Base-by-base conservation (phyloP, 768 basidiomycete species). In the Boletus pseudopeckii region DNA sequence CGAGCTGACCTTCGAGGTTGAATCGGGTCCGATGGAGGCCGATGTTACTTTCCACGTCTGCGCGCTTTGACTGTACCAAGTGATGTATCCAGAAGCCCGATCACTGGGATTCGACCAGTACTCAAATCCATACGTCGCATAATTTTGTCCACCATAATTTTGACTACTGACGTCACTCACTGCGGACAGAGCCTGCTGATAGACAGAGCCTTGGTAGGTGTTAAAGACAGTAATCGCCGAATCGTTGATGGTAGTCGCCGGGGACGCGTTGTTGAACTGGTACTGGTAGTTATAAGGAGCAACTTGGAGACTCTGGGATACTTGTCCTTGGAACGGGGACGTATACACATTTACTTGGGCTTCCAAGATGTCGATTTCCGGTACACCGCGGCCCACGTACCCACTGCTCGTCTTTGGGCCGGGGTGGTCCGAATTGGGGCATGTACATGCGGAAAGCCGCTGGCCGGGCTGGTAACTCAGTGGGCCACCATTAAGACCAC, bases 321-420 rank as follows among this genome's bases (percentile, higher is more conserved):
- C 88, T 60, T 86, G 75, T 39, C 81, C 90, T 65, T 72, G 62
- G 61, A 80, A 78, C 5, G 72, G 66, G 60, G 78, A 75, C 8
- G 71, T 54, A 51, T 48, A 55, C 6, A 77, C 61, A 61, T 92
- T 75, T 54, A 86, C 73, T 68, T 93, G 88, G 0, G 92, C 84
- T 74, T 98, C 95, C 53, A 96, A 66, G 55, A 98, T 78, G 70
- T 98, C 95, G 61, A 98, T 92, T 75, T 98, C 96, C 2, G 96
- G 95, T 1, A 87, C 90, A 32, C 84, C 84, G 48, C 95, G 83
- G 18, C 85, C 85, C 15, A 72, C 74, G 28, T 70, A 77, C 50
- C 78, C 76, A 37, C 63, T 77, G 32, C 64, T 43, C 28, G 42
- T 61, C 20, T 26, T 30, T 4, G 95, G 95, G 11, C 95, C 95